Evolutionary conservation across 441 rosid species (phyloP), one percentile per base, ranked within the genome.

Genomic region (Daphne laureola): DNA sequence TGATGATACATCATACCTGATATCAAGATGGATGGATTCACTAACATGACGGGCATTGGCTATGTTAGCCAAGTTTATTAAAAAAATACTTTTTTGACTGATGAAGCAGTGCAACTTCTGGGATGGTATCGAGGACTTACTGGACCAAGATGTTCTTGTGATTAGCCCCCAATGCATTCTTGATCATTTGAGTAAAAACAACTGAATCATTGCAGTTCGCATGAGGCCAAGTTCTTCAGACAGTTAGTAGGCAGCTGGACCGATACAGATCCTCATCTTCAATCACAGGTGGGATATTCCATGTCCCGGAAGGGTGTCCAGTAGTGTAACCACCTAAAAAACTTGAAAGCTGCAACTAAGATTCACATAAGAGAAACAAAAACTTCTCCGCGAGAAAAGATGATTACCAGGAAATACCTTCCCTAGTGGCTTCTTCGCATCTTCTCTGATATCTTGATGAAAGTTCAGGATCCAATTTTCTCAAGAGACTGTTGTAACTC

Each of bases 371-470:
- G 16, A 21, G 25, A 31, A 17, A 26, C 6, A 12, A 5, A 9
- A 3, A n/a, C 11, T 8, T 17, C 41, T 45, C 53, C 17, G 14
- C 7, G 6, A 7, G 4, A 7, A 4, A 45, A 14, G 43, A 55
- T 61, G 51, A 51, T 48, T 47, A 49, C 18, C 50, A 8, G 11
- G 36, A 62, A 48, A 43, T 75, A 86, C 98, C 95, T 82, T 87
- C 95, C 72, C 55, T 69, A 8, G 89, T 86, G 64, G 96, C 96
- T 67, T 91, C 95, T 69, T 76, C 75, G 1, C 98, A 86, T 80
- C 95, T 76, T 72, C 70, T 82, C 67, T 73, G 69, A 68, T 91
- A 91, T 42, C 68, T 62, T 5, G 35, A 58, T 11, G 90, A 82
- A 57, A 88, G 71, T 23, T 68, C 78, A 54, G 87, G 86, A 50